Conservation (phyloP, 2,329 filamentous ascomycete species). For the Nemania sp. region DNA sequence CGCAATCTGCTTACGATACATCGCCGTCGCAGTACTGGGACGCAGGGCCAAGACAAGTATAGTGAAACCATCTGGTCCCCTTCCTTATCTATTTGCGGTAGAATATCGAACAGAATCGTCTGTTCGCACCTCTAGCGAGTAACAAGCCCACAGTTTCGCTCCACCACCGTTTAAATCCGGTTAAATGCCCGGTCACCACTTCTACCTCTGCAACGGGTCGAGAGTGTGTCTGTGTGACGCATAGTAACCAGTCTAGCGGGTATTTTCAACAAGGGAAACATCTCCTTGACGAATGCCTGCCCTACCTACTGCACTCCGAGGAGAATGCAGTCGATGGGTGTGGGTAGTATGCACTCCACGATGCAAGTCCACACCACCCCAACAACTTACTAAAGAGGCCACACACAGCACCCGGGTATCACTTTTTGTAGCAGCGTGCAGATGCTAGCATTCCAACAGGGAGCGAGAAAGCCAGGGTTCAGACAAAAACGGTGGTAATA, state of each 20-base stretch:
- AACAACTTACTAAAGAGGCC: slow-evolving; percentile 9
- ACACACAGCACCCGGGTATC: not conserved
- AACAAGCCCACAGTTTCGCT: slow-evolving; percentile 19
- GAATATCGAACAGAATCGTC: slow-evolving; percentile 2
- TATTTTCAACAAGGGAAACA: not conserved
- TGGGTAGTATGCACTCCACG: slow-evolving; percentile 28
- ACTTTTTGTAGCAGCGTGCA: slow-evolving; percentile 27
- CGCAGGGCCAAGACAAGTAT: slow-evolving; percentile 5
- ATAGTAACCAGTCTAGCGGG: not conserved
- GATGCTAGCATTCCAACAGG: slow-evolving; percentile 11
- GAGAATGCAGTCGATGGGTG: slow-evolving; percentile 4
- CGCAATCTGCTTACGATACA: slow-evolving; percentile 1
- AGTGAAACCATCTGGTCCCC: slow-evolving; percentile 24
- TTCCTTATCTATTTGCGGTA: slow-evolving; percentile 13
- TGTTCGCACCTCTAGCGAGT: not conserved
- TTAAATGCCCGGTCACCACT: slow-evolving; percentile 26
- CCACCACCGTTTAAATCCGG: slow-evolving; percentile 34
- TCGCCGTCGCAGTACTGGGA: slow-evolving; percentile 16
- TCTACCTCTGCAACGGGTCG: slow-evolving; percentile 21
- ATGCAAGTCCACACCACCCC: slow-evolving; percentile 22
- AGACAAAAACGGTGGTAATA: slow-evolving; percentile 23
- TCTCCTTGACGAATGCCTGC: not conserved
- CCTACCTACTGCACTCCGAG: not conserved
- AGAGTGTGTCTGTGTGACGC: slow-evolving; percentile 25
- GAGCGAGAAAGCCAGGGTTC: not conserved